phyloP scores from a whole-genome alignment of 2,329 filamentous ascomycete species.

The Penicillium sp. region DNA sequence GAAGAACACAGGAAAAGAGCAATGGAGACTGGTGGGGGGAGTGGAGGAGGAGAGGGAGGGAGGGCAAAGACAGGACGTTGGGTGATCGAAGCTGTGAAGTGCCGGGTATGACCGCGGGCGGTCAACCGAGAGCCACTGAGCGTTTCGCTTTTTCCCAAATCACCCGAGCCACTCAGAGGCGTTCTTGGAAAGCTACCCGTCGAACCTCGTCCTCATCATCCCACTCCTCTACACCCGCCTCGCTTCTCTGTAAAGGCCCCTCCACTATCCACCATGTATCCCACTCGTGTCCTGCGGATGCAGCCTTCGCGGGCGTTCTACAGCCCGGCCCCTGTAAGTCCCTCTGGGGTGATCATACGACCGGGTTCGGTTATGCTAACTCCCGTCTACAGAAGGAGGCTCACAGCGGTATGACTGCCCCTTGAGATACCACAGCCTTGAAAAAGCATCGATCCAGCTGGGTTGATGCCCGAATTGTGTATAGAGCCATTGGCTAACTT shows the following conservation, averaged over 20 bases:
- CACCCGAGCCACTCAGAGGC: constrained; percentile 29
- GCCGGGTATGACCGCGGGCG: constrained; percentile 40
- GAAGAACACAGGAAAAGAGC: constrained; percentile 19
- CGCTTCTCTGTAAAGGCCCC: constrained; percentile 6
- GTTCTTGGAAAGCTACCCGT: constrained; percentile 12
- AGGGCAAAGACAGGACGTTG: constrained; percentile 31
- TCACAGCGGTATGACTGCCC: constrained; percentile 55
- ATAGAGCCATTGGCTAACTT: constrained; percentile 22
- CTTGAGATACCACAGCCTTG: constrained; percentile 3
- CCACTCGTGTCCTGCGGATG: constrained; percentile 65
- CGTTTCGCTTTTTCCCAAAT: constrained; percentile 36
- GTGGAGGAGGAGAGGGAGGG: constrained; percentile 24
- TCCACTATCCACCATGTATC: constrained; percentile 56
- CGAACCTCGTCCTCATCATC: too few species aligned
- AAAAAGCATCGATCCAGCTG: neutral
- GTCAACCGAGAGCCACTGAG: constrained; percentile 37
- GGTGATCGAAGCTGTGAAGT: constrained; percentile 36
- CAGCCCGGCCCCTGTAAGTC: constrained; percentile 67
- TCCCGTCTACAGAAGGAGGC: constrained; percentile 56
- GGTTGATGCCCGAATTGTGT: neutral
- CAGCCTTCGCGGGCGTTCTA: constrained; percentile 48
- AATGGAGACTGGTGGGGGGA: constrained; percentile 15
- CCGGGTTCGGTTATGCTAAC: constrained; percentile 41
- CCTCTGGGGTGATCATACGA: constrained; percentile 18
- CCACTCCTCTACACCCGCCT: constrained; percentile 8